These are phyloP conservation scores for Haematococcus lacustris DNA, from an alignment of 139 green algal species.

Conservation along the genomic window DNA sequence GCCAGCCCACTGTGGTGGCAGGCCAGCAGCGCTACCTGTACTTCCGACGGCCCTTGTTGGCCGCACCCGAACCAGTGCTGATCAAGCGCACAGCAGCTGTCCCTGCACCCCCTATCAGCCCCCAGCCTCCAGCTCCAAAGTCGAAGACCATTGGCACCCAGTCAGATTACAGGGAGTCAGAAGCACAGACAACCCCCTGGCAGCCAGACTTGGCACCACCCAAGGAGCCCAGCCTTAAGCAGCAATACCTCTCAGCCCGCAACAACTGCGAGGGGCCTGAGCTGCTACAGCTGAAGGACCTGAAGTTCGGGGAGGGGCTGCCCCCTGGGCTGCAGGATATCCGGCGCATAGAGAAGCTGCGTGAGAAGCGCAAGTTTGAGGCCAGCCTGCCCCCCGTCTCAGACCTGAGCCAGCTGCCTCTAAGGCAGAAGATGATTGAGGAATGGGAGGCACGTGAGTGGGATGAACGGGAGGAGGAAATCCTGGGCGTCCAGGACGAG, in stretches of 20 bases:
- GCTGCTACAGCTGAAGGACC: constrained; percentile 54
- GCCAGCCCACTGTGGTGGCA: constrained; percentile 2
- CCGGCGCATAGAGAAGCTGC: constrained; percentile 56
- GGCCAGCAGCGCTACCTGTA: constrained; percentile 50
- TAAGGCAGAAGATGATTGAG: constrained; percentile 70
- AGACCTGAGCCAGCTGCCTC: constrained; percentile 48
- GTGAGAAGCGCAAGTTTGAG: constrained; percentile 73
- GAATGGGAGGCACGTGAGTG: constrained; percentile 72
- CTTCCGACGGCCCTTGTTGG: constrained; percentile 25
- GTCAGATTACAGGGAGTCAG: constrained; percentile 67
- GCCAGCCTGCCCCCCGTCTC: constrained; percentile 58
- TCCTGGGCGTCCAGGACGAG: constrained; percentile 60
- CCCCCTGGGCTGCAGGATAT: constrained; percentile 50
- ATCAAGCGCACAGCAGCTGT: constrained; percentile 17
- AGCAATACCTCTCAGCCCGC: constrained; percentile 36
- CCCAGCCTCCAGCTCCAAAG: constrained; percentile 6
- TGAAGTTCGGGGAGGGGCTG: constrained; percentile 57
- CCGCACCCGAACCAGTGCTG: constrained; percentile 13
- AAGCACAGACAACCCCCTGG: constrained; percentile 68
- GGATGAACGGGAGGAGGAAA: constrained; percentile 63
- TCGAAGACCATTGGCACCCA: constrained; percentile 59
- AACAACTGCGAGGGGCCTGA: constrained; percentile 52
- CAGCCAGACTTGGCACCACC: constrained; percentile 49
- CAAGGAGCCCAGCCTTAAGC: constrained; percentile 41
- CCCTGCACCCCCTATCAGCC: constrained; percentile 2